Conservation (phyloP, 208 protist genomes). For the Trypanosoma vivax region DNA sequence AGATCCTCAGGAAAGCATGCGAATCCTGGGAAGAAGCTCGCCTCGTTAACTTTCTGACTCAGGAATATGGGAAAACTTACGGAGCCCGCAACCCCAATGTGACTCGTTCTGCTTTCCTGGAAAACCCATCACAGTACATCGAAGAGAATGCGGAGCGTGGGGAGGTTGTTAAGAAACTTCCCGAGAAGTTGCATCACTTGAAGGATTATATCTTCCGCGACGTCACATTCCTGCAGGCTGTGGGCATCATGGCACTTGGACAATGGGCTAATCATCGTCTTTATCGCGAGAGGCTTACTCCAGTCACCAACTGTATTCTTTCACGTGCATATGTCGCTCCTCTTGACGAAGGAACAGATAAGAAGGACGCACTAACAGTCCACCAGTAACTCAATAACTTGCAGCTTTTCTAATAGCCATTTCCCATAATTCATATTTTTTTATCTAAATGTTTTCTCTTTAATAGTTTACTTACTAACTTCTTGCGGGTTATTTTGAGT, state of each 20-base stretch:
- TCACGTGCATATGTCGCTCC: background rate
- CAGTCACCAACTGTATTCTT: background rate
- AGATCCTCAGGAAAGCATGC: background rate
- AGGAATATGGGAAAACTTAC: background rate
- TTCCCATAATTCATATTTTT: no score
- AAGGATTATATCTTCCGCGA: background rate
- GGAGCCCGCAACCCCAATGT: background rate
- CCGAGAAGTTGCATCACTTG: background rate
- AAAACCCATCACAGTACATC: background rate
- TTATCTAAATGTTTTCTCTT: background rate
- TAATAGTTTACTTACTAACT: background rate
- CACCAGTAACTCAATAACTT: background rate
- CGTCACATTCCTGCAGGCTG: background rate
- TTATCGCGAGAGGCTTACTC: background rate
- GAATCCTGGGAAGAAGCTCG: background rate
- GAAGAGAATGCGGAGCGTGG: background rate
- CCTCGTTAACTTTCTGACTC: background rate
- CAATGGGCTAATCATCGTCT: background rate
- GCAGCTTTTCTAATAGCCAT: background rate
- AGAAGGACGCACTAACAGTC: background rate
- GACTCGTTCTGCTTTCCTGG: background rate
- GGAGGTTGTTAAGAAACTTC: background rate
- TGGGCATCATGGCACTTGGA: background rate
- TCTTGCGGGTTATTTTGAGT: background rate
- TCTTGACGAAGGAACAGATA: background rate